Conservation (phyloP, 1,284 basidiomycete species). For the Cutaneotrichosporon cyanovorans region DNA sequence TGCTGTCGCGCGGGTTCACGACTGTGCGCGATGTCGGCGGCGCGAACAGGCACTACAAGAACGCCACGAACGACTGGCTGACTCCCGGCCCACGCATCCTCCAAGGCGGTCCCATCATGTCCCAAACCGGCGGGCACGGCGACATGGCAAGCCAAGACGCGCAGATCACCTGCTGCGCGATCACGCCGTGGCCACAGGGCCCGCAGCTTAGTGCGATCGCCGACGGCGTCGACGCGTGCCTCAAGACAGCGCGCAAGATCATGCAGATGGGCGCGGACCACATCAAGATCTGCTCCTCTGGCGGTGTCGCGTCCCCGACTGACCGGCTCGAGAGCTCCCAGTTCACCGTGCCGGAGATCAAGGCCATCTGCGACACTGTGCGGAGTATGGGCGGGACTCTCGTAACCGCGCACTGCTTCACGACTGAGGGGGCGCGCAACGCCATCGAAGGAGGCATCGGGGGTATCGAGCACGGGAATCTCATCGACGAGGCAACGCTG, state of each 20-base stretch:
- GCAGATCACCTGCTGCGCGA: constrained; percentile 46
- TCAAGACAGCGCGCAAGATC: constrained; percentile 49
- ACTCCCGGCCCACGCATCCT: constrained; percentile 48
- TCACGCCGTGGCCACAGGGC: background rate
- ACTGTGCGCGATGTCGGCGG: constrained; percentile 52
- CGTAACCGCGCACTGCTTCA: constrained; percentile 35
- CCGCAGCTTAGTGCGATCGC: constrained; percentile 10
- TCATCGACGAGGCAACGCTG: constrained; percentile 35
- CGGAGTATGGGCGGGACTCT: constrained; percentile 43
- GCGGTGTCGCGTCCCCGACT: constrained; percentile 49
- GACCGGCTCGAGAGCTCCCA: constrained; percentile 51
- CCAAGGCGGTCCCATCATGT: constrained; percentile 50
- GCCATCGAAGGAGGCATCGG: constrained; percentile 33
- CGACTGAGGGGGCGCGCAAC: constrained; percentile 27
- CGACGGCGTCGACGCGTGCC: constrained; percentile 43
- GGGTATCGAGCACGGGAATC: constrained; percentile 51
- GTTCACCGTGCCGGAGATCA: constrained; percentile 49
- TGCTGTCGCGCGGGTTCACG: constrained; percentile 51
- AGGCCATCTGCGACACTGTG: constrained; percentile 49
- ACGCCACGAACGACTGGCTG: constrained; percentile 48
- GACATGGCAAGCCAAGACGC: constrained; percentile 17
- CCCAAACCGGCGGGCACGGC: constrained; percentile 51
- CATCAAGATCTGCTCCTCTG: constrained; percentile 47
- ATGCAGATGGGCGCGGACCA: constrained; percentile 50
- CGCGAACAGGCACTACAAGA: constrained; percentile 47